Conservation (phyloP, 805 yeast genomes). For the Henningerozyma blattae region DNA sequence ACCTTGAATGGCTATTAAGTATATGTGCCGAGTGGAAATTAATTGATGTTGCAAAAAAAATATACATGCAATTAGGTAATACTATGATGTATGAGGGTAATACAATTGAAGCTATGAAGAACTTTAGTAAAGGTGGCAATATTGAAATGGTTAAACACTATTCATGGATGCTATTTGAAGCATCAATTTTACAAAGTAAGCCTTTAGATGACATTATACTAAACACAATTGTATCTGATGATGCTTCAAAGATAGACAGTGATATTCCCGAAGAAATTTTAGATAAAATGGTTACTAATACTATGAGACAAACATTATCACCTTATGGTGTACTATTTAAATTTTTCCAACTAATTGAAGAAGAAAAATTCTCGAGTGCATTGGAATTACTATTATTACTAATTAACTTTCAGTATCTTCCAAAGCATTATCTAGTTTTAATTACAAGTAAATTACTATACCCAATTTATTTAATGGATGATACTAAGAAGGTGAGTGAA, state of each 20-base stretch:
- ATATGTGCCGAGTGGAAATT: conserved; percentile 58
- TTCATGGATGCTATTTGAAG: conserved; percentile 54
- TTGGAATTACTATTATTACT: conserved; percentile 13
- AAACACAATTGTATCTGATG: conserved; percentile 35
- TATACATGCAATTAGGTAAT: conserved; percentile 39
- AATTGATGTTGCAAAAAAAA: conserved; percentile 41
- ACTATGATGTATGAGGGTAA: conserved; percentile 42
- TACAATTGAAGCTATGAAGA: conserved; percentile 48
- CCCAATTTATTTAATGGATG: conserved; percentile 14
- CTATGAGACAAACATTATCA: conserved; percentile 53
- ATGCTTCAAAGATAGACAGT: conserved; percentile 7
- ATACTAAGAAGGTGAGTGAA: conserved; percentile 14
- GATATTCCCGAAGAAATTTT: conserved; percentile 21
- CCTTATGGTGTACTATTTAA: conserved; percentile 57
- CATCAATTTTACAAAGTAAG: conserved; percentile 37
- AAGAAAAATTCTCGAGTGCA: conserved; percentile 16
- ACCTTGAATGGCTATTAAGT: conserved; percentile 66
- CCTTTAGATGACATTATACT: conserved; percentile 47
- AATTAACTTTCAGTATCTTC: conserved; percentile 20
- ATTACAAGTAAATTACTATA: conserved; percentile 17
- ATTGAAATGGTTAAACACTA: conserved; percentile 35
- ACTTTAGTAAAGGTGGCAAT: conserved; percentile 55
- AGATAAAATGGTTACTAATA: conserved; percentile 33
- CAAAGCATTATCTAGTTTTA: conserved; percentile 17
- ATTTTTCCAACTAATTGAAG: conserved; percentile 28